Conservation (phyloP, 129 eudicot species). For the Gnaphalium uliginosum region DNA sequence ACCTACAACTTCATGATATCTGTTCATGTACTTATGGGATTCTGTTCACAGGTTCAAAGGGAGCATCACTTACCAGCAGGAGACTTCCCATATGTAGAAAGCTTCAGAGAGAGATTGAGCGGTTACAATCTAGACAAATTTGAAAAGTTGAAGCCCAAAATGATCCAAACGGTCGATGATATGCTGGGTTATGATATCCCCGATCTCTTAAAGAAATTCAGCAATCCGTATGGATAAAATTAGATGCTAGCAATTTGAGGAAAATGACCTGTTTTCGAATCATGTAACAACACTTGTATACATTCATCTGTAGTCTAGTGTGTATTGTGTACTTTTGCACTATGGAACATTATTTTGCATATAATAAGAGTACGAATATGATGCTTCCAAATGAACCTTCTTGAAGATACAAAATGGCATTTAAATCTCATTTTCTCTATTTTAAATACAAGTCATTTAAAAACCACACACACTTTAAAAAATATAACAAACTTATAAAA, state of each 20-base stretch:
- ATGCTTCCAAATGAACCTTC: not conserved
- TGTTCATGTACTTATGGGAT: not conserved
- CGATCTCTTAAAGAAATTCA: conserved; percentile 74
- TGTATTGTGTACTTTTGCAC: conserved; percentile 23
- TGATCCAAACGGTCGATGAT: conserved; percentile 89
- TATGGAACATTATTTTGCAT: not conserved
- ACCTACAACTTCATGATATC: not conserved
- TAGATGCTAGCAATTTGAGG: not conserved
- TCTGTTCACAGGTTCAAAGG: conserved; percentile 67
- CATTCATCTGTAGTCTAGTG: conserved; percentile 9
- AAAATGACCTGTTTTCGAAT: not conserved
- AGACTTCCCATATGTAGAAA: conserved; percentile 81
- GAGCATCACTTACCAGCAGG: conserved; percentile 89
- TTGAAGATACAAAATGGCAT: not conserved
- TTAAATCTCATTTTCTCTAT: not conserved
- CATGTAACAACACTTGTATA: conserved; percentile 5
- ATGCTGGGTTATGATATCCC: conserved; percentile 93
- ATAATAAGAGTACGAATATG: conserved; percentile 5
- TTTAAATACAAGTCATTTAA: too few relatives aligned
- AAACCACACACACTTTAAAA: too few relatives aligned
- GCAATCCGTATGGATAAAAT: conserved; percentile 72
- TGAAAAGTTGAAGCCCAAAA: conserved; percentile 74
- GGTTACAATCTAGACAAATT: conserved; percentile 87
- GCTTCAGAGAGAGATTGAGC: conserved; percentile 63
- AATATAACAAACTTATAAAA: too few relatives aligned